Evolutionary conservation across 805 yeast genomes (phyloP), one percentile per base, ranked within the genome.

Genomic region (Metschnikowia gelsemii): DNA sequence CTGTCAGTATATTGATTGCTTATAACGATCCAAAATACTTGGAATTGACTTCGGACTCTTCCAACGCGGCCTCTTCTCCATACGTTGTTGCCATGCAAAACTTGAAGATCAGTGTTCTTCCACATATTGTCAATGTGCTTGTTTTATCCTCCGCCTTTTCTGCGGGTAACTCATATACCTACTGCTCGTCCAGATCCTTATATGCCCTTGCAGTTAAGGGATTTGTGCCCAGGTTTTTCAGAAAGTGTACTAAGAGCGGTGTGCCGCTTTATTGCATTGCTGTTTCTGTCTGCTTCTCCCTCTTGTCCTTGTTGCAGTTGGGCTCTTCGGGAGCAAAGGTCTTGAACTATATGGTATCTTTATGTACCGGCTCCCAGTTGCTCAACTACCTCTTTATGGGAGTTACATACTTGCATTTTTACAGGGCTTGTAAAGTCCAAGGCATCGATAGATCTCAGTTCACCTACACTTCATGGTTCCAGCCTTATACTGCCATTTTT

Each of bases 401-500:
- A 5, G 23, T 47, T 23, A 51, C 52, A 2, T 53, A 53, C 36
- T 45, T 53, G 49, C 49, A 40, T 36, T 53, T 53, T 35, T 51
- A 53, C 55, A 39, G 57, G 27, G 57, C 57, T 5, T 47, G 52
- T 24, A 53, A 51, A 21, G 55, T 41, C n/a, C 57, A 53, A 25
- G 57, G 57, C 12, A 45, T 53, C 12, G 72, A 67, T 47, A 61
- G 76, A 49, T 35, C 40, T 3, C 46, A 62, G 3, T 64, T 73
- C 51, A 64, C 71, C 2, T 73, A 66, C 58, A 62, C 59, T 30
- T 54, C 75, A 5, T 72, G 73, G 72, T 68, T 56, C 53, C 72
- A 67, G 43, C 72, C 72, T n/a, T 67, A 67, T 52, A 59, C 68
- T 14, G 60, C 63, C 22, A 55, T 51, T 27, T 43, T 64, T 38